Evolutionary conservation across 2,329 filamentous ascomycete species (phyloP), one percentile per base, ranked within the genome.

Genomic region (Pseudopyricularia cyperi): DNA sequence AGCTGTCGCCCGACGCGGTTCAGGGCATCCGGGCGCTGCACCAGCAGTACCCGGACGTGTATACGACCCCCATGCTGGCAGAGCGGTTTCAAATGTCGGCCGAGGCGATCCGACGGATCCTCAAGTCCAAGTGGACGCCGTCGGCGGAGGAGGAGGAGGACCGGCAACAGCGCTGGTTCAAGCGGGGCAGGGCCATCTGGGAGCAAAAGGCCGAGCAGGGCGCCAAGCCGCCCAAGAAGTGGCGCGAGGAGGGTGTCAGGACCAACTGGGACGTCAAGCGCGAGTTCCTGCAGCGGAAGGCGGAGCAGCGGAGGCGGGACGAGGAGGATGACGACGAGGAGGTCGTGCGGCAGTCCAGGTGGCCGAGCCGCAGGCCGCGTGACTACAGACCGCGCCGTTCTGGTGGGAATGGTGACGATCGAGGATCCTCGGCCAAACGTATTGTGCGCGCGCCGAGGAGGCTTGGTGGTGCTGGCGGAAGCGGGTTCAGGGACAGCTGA

Each of bases 11-110:
- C 0, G 91, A 97, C 66, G 89, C 90, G 1, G 73, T 96, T 32
- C 83, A 87, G n/a, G 90, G 89, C 42, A 95, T 98, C 59, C 82
- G 89, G 42, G 83, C 87, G 19, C 73, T 98, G 33, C 81, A 96
- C 65, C 71, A 76, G 26, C 82, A 89, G 59, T 84, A 89, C 56
- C 89, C 91, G 0, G 76, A 85, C 2, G 74, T 77, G 53, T 96
- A 89, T 69, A 86, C 84, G 4, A 94, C 86, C 1, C 67, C 75
- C 15, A 75, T 80, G 33, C 79, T 97, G 14, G 80, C 91, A 1
- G 63, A 81, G 1, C 80, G 89, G 59, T 98, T 97, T 67, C 75
- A 89, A 65, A 74, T 96, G n/a, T 89, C 89, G 1, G 74, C 87
- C 2, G 93, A 98, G 64, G 87, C 83, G 1, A 87, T 97, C 54